These are phyloP conservation scores for Tuber brumale DNA, from an alignment of 495 filamentous ascomycete genomes.

Conservation along the genomic window DNA sequence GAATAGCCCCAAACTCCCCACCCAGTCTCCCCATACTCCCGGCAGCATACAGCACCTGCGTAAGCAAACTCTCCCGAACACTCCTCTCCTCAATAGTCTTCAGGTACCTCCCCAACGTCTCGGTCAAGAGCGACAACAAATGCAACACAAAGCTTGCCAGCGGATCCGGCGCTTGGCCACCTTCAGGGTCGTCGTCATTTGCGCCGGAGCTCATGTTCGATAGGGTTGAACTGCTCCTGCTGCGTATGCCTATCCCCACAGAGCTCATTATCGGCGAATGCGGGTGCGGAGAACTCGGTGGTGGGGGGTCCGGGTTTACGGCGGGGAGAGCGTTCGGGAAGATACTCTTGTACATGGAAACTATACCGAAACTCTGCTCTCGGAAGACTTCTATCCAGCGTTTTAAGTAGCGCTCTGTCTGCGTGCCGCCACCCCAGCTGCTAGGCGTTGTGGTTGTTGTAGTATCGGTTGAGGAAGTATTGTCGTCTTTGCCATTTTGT, in stretches of 20 bases:
- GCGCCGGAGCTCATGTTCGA: constrained; percentile 16
- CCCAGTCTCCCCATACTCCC: constrained; percentile 86
- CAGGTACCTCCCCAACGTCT: constrained; percentile 71
- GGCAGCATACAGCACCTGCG: constrained; percentile 91
- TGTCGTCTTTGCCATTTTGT: constrained; percentile 26
- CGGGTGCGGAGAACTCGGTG: constrained; percentile 41
- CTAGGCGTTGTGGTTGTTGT: constrained; percentile 28
- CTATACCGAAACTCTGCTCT: constrained; percentile 92
- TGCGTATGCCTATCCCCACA: constrained; percentile 38
- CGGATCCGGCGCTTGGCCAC: constrained; percentile 62
- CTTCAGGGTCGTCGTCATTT: constrained; percentile 27
- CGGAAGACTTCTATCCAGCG: constrained; percentile 96
- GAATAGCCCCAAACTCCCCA: constrained; percentile 83
- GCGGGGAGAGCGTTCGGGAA: constrained; percentile 53
- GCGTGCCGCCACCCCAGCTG: constrained; percentile 70
- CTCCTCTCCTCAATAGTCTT: constrained; percentile 74
- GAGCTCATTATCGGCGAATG: constrained; percentile 4
- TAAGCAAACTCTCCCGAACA: constrained; percentile 76
- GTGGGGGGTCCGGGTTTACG: constrained; percentile 42
- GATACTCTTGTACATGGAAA: constrained; percentile 85
- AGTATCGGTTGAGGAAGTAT: constrained; percentile 4
- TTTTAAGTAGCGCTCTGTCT: constrained; percentile 91
- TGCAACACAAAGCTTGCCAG: constrained; percentile 79
- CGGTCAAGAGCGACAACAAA: constrained; percentile 71
- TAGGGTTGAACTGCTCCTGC: constrained; percentile 26